Percentiles rank a stretch among this genome's conserved stretches.
phyloP scores from a whole-genome alignment of 495 filamentous ascomycete species.

The Annulohypoxylon stygium region DNA sequence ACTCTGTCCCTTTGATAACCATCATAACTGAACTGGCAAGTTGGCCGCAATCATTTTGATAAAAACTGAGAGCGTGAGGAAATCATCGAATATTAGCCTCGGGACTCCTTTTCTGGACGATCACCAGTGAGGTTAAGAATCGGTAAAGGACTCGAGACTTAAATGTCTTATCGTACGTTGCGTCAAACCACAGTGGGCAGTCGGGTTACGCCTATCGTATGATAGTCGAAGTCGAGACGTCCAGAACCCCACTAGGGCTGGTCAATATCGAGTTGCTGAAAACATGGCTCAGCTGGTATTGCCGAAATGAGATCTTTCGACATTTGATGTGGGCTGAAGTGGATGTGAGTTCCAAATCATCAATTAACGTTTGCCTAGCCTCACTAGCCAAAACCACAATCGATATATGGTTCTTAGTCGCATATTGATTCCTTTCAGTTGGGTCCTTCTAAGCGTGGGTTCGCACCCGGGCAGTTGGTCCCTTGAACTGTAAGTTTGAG shows the following conservation, averaged over 20 bases:
- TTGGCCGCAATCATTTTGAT: background rate
- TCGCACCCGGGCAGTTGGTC: constrained; percentile 6
- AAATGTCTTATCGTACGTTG: constrained; percentile 34
- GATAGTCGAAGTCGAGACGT: constrained; percentile 18
- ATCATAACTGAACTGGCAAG: background rate
- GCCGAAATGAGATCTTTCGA: constrained; percentile 6
- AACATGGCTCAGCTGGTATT: background rate
- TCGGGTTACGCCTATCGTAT: constrained; percentile 30
- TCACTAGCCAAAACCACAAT: background rate
- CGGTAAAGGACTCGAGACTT: background rate
- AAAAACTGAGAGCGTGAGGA: background rate
- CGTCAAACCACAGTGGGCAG: constrained; percentile 30
- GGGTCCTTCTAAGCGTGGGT: constrained; percentile 1
- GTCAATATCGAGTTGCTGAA: constrained; percentile 1
- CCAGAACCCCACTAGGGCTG: background rate
- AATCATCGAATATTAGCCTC: background rate
- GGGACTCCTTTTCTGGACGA: background rate
- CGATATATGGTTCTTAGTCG: background rate
- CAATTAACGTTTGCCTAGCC: background rate
- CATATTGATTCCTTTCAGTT: constrained; percentile 5
- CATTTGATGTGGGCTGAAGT: constrained; percentile 1
- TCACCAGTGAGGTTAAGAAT: constrained; percentile 9
- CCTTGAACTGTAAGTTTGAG: background rate
- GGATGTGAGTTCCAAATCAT: background rate
- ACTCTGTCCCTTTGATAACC: background rate